Base-by-base conservation (phyloP, 768 basidiomycete genomes). In the Xerocomellus chrysenteron region DNA sequence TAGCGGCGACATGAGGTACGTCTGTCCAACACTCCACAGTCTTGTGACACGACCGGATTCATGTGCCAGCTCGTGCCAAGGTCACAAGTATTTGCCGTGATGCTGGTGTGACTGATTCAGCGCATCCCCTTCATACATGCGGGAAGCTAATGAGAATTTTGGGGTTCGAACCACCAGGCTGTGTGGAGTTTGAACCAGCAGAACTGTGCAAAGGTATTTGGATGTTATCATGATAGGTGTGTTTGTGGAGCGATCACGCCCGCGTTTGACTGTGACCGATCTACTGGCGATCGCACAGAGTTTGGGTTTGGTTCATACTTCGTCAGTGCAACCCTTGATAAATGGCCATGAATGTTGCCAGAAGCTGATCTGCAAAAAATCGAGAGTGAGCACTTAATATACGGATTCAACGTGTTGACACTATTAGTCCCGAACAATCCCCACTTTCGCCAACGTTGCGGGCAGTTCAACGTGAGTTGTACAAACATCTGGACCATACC, bases 171-270 rank as follows among this genome's bases (percentile, higher is more conserved):
- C 28, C 36, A 39, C 24, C 16, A 7, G 32, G 13, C 14, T 36
- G 33, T 19, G 28, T 24, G 43, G 56, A 24, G 44, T n/a, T n/a
- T 36, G 21, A 28, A 9, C 46, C 43, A 58, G 7, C 24, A 7
- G 30, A n/a, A 32, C 19, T 2, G 16, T 19, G 35, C 43, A 5
- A 47, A n/a, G 19, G 14, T 24, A 28, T 41, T 33, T 17, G 42
- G 30, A 10, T 16, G 45, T 32, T 26, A 37, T 21, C 21, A 21
- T 21, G 21, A 21, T 14, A 36, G 37, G 62, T 49, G 36, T 10
- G 49, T 35, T 13, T 49, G 35, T 57, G 59, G 63, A 58, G 63
- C 63, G 55, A 65, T 62, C 44, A 16, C 19, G 2, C 39, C 32
- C 30, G 19, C 26, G 13, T 19, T 12, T 33, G 19, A 40, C n/a